Conservation (phyloP, 768 basidiomycete species). For the Russula brevipes region DNA sequence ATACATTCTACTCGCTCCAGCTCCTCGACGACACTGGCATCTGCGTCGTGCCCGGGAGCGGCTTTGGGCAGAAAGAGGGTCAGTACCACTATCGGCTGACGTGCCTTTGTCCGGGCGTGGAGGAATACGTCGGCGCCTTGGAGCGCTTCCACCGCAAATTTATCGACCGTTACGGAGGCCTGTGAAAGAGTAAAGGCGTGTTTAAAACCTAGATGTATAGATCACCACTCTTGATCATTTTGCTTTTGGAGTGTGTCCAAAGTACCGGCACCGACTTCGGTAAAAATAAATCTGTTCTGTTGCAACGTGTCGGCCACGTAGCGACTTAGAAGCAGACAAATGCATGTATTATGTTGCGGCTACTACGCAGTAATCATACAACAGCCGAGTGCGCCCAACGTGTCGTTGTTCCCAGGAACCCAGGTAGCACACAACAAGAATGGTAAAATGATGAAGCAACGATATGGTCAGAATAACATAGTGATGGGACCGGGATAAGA, state of each 20-base stretch:
- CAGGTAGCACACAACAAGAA: conserved; percentile 19
- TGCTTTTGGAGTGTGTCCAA: not conserved
- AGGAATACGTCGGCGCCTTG: conserved; percentile 83
- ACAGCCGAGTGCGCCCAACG: conserved; percentile 6
- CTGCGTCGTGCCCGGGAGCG: conserved; percentile 88
- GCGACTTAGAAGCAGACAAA: not conserved
- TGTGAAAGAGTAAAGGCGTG: conserved; percentile 1
- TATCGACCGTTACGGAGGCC: conserved; percentile 42
- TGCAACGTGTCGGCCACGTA: too few relatives aligned
- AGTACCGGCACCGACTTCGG: too few relatives aligned
- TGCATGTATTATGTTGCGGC: conserved; percentile 12
- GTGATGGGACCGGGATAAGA: conserved; percentile 15
- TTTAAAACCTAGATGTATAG: not conserved
- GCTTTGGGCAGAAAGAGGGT: conserved; percentile 90
- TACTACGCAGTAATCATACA: conserved; percentile 18
- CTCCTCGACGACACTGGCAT: conserved; percentile 88
- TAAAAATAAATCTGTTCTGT: too few relatives aligned
- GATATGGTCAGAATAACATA: conserved; percentile 19
- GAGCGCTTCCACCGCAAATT: conserved; percentile 69
- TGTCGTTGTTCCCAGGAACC: not conserved
- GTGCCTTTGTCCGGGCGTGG: conserved; percentile 90
- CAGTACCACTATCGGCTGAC: conserved; percentile 91
- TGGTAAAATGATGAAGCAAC: conserved; percentile 1
- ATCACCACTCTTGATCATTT: not conserved
- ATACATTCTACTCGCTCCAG: conserved; percentile 81